Base-by-base conservation (phyloP, 352 stramenopile species). In the Pythium apleroticum region DNA sequence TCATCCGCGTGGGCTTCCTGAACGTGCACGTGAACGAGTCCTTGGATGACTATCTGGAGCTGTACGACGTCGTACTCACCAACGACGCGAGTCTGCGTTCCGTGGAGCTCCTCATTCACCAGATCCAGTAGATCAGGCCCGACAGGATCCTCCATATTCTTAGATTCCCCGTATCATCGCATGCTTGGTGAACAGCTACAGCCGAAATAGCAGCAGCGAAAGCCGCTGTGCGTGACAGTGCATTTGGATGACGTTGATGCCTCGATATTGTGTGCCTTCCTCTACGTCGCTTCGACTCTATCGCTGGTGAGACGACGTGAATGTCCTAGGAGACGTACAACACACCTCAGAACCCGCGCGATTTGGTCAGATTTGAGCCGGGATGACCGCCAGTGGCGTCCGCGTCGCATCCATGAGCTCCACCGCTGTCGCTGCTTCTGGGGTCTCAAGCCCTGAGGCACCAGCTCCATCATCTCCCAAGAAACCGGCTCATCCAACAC, bases 31-130 rank as follows among this genome's bases (percentile, higher is more conserved):
- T 89, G 17, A 63, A 88, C n/a, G 84, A 91, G 22, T 58, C 62
- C 10, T 30, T 91, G 28, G 80, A 89, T 17, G 75, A 88, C 60
- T 92, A 92, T 50, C 68, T 92, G 10, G 48, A 69, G 8, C 63
- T 81, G 8, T 91, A 76, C 58, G 83, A 91, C 63, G 72, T 91
- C 7, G 83, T 91, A 27, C 77, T 91, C 62, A 86, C 79, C 8
- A 67, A 89, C 67, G 80, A 91, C 67, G 78, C 67, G 28, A 90
- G 73, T 69, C 63, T 91, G 7, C 39, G 69, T 19, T 66, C 74
- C 11, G 76, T 87, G 8, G 67, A 84, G 30, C 57, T 81, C 56
- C 65, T 89, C 45, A 25, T 89, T 15, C 68, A 80, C 35, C 78
- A 84, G 69, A 74, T 89, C 43, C 67, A 76, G 63, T 65, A 70